Evolutionary conservation across 371 early-diverging fungal genomes (phyloP).

Genomic region (Circinella umbellata): DNA sequence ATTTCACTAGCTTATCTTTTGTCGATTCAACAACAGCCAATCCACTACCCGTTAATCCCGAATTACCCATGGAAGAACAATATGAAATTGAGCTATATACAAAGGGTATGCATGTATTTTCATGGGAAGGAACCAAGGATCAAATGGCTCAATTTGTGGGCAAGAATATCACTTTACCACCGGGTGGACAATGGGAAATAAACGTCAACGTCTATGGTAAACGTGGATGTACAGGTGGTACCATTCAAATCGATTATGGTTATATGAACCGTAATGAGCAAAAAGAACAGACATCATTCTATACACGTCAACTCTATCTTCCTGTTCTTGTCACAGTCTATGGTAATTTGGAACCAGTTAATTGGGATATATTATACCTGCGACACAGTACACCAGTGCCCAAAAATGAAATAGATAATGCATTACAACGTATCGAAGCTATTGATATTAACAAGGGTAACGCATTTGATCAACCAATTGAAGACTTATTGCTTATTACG

Average conservation of each 20-base stretch:
- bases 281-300: constrained; percentile 49
- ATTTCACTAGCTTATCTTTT: constrained; percentile 73
- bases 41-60: constrained; percentile 46
- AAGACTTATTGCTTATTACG: constrained; percentile 25
- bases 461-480: constrained; percentile 18
- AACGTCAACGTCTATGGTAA: constrained; percentile 81
- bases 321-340: constrained; percentile 78
- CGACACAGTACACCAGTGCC: constrained; percentile 38
- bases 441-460: constrained; percentile 4
- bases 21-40: constrained; percentile 62
- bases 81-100: constrained; percentile 79
- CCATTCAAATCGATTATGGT: constrained; percentile 78
- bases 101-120: constrained; percentile 68
- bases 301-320: constrained; percentile 70
- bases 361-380: constrained; percentile 70
- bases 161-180: constrained; percentile 53
- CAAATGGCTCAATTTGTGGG: constrained; percentile 32
- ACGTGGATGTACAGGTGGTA: constrained; percentile 74
- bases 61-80: constrained; percentile 70
- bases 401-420: constrained; percentile 22
- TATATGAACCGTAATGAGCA: constrained; percentile 44
- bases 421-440: constrained; percentile 20
- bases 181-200: constrained; percentile 61
- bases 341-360: constrained; percentile 64
- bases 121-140: constrained; percentile 58